These are phyloP conservation scores for Dendrothele bispora DNA, from an alignment of 768 basidiomycete genomes.

Conservation along the genomic window DNA sequence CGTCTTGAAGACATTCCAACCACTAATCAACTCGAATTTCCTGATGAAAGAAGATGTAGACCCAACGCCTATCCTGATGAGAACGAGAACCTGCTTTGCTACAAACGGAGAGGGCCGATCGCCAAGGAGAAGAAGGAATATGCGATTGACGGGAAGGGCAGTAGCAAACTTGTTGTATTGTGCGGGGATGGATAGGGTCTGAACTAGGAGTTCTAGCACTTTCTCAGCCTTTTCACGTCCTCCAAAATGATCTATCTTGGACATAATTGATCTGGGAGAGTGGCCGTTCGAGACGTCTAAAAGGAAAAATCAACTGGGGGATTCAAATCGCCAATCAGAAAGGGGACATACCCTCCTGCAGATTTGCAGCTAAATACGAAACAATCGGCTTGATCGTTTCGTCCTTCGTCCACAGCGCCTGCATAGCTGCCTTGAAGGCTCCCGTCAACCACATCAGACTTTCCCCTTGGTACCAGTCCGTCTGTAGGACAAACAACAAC, in stretches of 20 bases:
- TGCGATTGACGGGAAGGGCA: slow-evolving; percentile 74
- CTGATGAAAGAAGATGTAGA: slow-evolving; percentile 64
- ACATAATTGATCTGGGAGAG: slow-evolving; percentile 60
- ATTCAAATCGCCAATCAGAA: background rate
- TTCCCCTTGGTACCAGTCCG: slow-evolving; percentile 69
- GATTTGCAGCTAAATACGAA: slow-evolving; percentile 80
- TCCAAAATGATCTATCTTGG: slow-evolving; percentile 50
- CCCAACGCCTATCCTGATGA: slow-evolving; percentile 58
- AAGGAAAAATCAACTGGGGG: background rate
- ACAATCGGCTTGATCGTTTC: slow-evolving; percentile 83
- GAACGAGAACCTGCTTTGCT: slow-evolving; percentile 55
- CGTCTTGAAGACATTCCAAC: slow-evolving; percentile 75
- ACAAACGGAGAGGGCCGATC: slow-evolving; percentile 65
- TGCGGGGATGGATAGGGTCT: slow-evolving; percentile 54
- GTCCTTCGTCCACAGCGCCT: slow-evolving; percentile 68
- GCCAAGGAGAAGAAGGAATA: slow-evolving; percentile 78
- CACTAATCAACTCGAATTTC: slow-evolving; percentile 84
- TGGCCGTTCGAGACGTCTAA: slow-evolving; percentile 20
- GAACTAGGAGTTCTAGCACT: slow-evolving; percentile 64
- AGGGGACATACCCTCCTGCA: slow-evolving; percentile 46
- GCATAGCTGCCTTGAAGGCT: slow-evolving; percentile 59
- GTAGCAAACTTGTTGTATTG: slow-evolving; percentile 71
- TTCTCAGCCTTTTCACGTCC: slow-evolving; percentile 63
- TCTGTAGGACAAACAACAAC: slow-evolving; percentile 80
- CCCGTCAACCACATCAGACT: slow-evolving; percentile 51